These are phyloP conservation scores for Cordyceps militaris DNA, from an alignment of 2,329 filamentous ascomycete species.

Conservation along the genomic window DNA sequence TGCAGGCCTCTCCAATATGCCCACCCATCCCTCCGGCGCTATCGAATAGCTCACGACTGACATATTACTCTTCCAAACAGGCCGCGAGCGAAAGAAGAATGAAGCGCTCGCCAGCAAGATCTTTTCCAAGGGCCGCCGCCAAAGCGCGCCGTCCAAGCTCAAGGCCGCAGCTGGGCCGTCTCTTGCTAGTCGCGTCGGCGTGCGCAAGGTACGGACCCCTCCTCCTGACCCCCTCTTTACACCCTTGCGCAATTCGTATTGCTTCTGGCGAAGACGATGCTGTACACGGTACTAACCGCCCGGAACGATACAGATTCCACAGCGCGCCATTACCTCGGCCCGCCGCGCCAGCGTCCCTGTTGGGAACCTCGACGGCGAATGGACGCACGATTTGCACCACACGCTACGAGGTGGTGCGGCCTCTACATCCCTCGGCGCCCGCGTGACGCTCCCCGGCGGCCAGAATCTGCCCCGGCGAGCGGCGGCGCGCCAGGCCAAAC, in stretches of 20 bases:
- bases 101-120: conserved; percentile 66
- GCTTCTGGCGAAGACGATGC: no score
- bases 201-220: conserved; percentile 54
- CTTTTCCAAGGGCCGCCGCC: conserved; percentile 54
- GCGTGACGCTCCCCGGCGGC: conserved; percentile 37
- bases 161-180: conserved; percentile 44
- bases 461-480: conserved; percentile 19
- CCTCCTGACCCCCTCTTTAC: neutral
- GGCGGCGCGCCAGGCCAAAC: conserved; percentile 27
- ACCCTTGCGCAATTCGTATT: neutral
- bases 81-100: conserved; percentile 63
- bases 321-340: conserved; percentile 14
- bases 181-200: conserved; percentile 64
- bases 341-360: conserved; percentile 31
- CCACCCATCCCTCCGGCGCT: neutral
- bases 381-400: conserved; percentile 63
- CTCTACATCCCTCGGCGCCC: conserved; percentile 38
- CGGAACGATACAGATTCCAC: conserved; percentile 17
- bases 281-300: neutral
- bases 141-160: conserved; percentile 47
- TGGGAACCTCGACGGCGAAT: conserved; percentile 58
- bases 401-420: conserved; percentile 28
- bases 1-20: neutral
- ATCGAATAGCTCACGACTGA: neutral
- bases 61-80: conserved; percentile 26